These are phyloP conservation scores for Lasiodiplodia sp. DNA, from an alignment of 2,329 filamentous ascomycete species.

Conservation along the genomic window DNA sequence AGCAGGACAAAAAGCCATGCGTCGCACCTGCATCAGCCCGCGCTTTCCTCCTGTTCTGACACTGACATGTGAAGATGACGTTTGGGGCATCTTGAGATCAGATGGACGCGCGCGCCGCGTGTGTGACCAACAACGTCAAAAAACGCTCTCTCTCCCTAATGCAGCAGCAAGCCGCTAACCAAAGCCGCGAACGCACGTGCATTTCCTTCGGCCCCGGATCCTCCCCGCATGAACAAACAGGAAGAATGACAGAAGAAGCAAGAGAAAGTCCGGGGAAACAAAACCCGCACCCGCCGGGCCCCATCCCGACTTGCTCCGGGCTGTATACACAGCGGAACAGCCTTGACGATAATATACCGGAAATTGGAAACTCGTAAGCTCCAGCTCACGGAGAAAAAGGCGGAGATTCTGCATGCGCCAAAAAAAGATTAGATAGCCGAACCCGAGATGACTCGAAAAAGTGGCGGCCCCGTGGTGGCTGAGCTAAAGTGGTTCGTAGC, in stretches of 20 bases:
- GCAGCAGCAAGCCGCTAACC: neutral
- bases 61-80: conserved; percentile 29
- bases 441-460: neutral
- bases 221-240: conserved; percentile 8
- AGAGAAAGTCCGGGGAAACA: conserved; percentile 12
- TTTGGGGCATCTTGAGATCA: neutral
- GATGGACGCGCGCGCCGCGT: neutral
- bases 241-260: neutral
- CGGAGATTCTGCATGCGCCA: neutral
- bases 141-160: neutral
- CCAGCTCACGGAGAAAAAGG: neutral
- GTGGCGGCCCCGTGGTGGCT: neutral
- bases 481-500: neutral
- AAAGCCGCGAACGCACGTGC: conserved; percentile 18
- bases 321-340: neutral
- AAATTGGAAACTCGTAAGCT: neutral
- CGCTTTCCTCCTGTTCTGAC: neutral
- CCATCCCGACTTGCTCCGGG: conserved; percentile 2
- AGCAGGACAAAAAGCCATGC: neutral
- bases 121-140: neutral
- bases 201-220: conserved; percentile 28
- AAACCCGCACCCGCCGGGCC: neutral
- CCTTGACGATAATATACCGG: neutral
- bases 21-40: conserved; percentile 1
- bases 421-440: neutral